Percentiles rank a stretch among this genome's conserved stretches.
Evolutionary conservation across 1,284 basidiomycete species (phyloP).

Genomic region (Ganoderma meredithae): DNA sequence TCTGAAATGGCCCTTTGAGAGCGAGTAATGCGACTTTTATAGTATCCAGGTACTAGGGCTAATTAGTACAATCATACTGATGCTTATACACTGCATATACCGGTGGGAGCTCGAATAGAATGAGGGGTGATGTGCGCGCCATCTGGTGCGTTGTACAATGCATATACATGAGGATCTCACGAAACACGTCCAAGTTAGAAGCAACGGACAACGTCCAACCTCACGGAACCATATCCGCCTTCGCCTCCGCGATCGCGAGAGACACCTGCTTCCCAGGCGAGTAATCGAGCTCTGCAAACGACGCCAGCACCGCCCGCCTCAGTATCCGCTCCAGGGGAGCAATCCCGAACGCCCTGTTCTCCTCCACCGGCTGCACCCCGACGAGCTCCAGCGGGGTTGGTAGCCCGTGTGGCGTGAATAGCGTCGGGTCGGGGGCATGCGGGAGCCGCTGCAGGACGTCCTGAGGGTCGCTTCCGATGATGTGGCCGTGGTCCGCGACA

Average conservation of each 20-base stretch:
- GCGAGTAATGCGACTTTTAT: no score
- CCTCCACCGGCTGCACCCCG: constrained; percentile 13
- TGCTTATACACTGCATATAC: no score
- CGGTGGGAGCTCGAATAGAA: no score
- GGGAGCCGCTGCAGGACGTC: background rate
- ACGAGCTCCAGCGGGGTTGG: constrained; percentile 28
- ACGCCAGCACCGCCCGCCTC: constrained; percentile 33
- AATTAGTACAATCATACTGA: no score
- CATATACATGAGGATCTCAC: background rate
- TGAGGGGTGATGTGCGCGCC: background rate
- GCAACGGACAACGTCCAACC: background rate
- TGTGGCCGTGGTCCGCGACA: background rate
- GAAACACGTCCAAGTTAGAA: background rate
- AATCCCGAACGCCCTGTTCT: constrained; percentile 20
- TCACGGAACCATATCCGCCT: constrained; percentile 18
- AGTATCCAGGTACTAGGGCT: no score
- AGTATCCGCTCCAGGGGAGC: constrained; percentile 39
- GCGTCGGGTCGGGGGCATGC: background rate
- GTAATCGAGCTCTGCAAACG: background rate
- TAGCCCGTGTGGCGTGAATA: constrained; percentile 20
- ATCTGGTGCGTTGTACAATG: background rate
- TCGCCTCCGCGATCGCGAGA: constrained; percentile 16
- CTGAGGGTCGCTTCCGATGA: background rate
- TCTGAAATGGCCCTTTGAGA: no score
- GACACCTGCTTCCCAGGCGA: constrained; percentile 23